Percentiles rank a stretch among this genome's conserved stretches.
phyloP scores from a whole-genome alignment of 2,329 filamentous ascomycete species.

The Fusarium liriodendri region DNA sequence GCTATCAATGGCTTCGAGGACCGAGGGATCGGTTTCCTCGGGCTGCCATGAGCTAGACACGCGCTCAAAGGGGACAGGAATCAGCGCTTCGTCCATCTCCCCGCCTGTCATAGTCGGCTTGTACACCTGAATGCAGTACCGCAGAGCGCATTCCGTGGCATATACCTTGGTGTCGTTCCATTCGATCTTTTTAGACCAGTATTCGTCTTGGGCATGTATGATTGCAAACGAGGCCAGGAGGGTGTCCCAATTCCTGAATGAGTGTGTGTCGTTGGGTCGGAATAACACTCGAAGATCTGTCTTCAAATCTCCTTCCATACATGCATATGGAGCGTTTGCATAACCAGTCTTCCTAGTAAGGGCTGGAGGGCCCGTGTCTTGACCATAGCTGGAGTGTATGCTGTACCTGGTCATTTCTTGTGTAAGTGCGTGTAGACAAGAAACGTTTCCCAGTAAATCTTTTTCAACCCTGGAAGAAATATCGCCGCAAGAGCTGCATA shows the following conservation, averaged over 20 bases:
- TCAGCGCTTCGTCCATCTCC: not conserved
- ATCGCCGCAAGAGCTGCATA: conserved; percentile 3
- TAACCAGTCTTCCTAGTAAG: not conserved
- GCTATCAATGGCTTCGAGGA: not conserved
- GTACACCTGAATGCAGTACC: conserved; percentile 1
- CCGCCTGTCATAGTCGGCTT: not conserved
- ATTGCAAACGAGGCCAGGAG: not conserved
- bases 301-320: not conserved
- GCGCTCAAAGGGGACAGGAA: not conserved
- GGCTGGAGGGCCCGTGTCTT: not conserved
- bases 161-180: not conserved
- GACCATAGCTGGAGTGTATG: not conserved
- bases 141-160: conserved; percentile 6
- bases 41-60: not conserved
- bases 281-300: not conserved
- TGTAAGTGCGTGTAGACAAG: too few species aligned
- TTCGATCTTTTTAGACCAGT: not conserved
- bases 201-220: not conserved
- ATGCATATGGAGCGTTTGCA: not conserved
- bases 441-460: not conserved
- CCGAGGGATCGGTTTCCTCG: not conserved
- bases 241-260: not conserved
- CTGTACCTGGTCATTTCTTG: too few species aligned
- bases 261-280: not conserved
- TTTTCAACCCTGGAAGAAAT: not conserved